Evolutionary conservation across 441 rosid genomes (phyloP).

Genomic region (Flueggea neowawraea): DNA sequence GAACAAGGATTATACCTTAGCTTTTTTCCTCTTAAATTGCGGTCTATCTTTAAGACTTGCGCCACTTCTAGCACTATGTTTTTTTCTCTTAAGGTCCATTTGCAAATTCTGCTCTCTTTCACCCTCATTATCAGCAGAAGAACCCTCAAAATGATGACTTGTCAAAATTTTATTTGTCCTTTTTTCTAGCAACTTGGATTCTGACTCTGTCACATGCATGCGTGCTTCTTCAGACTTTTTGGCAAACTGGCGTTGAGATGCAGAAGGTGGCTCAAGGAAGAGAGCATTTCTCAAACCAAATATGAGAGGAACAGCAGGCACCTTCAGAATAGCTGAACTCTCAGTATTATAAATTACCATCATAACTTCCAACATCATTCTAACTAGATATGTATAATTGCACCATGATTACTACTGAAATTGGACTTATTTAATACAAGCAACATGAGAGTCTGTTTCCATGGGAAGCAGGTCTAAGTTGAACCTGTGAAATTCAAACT

Average conservation of each 20-base stretch:
- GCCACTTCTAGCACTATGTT: constrained; percentile 13
- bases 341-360: not conserved
- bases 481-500: no score
- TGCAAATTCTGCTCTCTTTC: constrained; percentile 23
- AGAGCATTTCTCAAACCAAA: constrained; percentile 74
- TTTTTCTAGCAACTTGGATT: constrained; percentile 37
- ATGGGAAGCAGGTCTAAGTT: no score
- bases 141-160: constrained; percentile 23
- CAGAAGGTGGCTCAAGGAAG: constrained; percentile 78
- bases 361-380: not conserved
- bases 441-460: no score
- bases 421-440: no score
- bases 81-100: constrained; percentile 6
- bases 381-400: not conserved
- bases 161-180: constrained; percentile 32
- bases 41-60: constrained; percentile 52
- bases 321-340: constrained; percentile 33
- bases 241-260: constrained; percentile 59
- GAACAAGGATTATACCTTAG: constrained; percentile 47
- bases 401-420: not conserved
- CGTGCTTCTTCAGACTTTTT: constrained; percentile 62
- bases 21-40: constrained; percentile 77
- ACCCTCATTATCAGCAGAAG: constrained; percentile 37
- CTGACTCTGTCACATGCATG: constrained; percentile 45
- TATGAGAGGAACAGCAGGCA: constrained; percentile 74